A percentile compares a stretch with the other conserved stretches of the same genome.
Conservation (phyloP, 768 basidiomycete genomes). For the Mycena maculata region DNA sequence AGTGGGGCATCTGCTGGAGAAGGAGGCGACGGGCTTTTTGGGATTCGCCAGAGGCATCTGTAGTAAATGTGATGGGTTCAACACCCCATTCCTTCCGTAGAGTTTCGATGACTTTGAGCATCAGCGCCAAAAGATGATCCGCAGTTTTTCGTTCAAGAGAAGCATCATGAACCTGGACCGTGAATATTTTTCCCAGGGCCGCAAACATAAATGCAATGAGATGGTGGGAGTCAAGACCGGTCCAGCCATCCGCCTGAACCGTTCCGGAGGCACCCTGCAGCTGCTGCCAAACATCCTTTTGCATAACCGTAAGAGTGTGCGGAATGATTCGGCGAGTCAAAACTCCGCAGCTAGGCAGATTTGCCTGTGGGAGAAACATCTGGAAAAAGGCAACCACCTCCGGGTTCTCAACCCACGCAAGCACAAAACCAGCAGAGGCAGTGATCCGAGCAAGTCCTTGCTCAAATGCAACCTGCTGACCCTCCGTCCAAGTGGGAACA, state of each 20-base stretch:
- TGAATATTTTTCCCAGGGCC: constrained; percentile 26
- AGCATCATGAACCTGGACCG: constrained; percentile 39
- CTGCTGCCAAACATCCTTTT: neutral
- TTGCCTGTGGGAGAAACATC: constrained; percentile 45
- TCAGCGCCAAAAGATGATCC: constrained; percentile 35
- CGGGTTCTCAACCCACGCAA: constrained; percentile 53
- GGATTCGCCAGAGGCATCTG: constrained; percentile 44
- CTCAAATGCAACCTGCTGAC: constrained; percentile 41
- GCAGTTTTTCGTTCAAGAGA: constrained; percentile 42
- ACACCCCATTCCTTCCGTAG: constrained; percentile 39
- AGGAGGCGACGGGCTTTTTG: constrained; percentile 33
- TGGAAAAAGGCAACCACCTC: constrained; percentile 45
- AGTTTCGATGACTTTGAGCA: constrained; percentile 18
- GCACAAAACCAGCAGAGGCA: constrained; percentile 46
- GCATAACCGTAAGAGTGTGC: neutral
- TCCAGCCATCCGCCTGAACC: constrained; percentile 43
- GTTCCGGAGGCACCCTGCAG: constrained; percentile 26
- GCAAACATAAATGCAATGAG: constrained; percentile 49
- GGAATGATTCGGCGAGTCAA: constrained; percentile 42
- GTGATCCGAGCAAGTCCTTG: constrained; percentile 39
- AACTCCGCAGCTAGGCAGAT: constrained; percentile 36
- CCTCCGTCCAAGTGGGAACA: neutral
- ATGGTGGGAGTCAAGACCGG: constrained; percentile 40
- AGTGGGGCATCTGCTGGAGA: constrained; percentile 18
- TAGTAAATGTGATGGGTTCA: constrained; percentile 40